Percentiles rank a stretch among this genome's conserved stretches.
Conservation (phyloP, 495 filamentous ascomycete species). For the Aspergillus sclerotiicarbonarius region DNA sequence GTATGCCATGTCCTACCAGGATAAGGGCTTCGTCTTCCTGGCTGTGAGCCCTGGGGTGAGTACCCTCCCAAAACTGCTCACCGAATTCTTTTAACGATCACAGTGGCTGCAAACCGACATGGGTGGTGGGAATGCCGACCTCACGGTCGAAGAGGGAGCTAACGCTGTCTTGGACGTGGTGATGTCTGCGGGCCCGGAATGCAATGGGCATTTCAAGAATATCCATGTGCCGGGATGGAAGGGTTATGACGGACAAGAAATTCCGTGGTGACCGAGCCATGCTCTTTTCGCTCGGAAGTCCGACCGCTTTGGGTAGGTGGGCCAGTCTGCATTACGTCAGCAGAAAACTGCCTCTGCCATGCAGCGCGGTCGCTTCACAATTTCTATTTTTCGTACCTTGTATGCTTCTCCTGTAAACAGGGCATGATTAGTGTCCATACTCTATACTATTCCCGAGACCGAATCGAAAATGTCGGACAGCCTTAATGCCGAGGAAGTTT, state of each 20-base stretch:
- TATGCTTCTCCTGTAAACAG: too few relatives aligned
- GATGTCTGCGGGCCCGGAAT: slow-evolving; percentile 18
- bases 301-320: too few relatives aligned
- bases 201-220: slow-evolving; percentile 41
- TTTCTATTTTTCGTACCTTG: too few relatives aligned
- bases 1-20: slow-evolving; percentile 35
- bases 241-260: slow-evolving; percentile 31
- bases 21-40: slow-evolving; percentile 38
- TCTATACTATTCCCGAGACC: too few relatives aligned
- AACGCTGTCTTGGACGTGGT: slow-evolving; percentile 35
- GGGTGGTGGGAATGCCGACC: slow-evolving; percentile 38
- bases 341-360: too few relatives aligned
- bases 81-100: background rate
- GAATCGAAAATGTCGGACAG: background rate
- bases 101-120: slow-evolving; percentile 48
- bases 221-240: slow-evolving; percentile 41
- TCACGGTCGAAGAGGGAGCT: slow-evolving; percentile 35
- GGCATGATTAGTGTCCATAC: too few relatives aligned
- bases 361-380: too few relatives aligned
- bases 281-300: background rate
- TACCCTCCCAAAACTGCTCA: background rate
- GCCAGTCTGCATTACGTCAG: too few relatives aligned
- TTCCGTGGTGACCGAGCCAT: slow-evolving; percentile 12
- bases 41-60: slow-evolving; percentile 41
- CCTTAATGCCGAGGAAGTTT: background rate